Conservation (phyloP, 2,329 filamentous ascomycete species). For the Xylariaceae sp. region DNA sequence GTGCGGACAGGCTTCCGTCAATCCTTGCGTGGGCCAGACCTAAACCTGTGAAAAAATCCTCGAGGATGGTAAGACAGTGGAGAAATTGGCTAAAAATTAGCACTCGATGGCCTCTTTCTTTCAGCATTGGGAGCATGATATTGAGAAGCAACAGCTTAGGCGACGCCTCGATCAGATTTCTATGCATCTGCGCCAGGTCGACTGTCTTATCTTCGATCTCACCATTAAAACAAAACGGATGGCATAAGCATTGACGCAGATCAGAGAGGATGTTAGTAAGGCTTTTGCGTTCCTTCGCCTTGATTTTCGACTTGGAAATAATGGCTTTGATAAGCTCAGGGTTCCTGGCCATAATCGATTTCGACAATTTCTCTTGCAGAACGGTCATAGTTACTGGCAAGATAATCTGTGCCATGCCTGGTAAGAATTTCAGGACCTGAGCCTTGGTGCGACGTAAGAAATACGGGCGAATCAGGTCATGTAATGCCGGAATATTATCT, state of each 20-base stretch:
- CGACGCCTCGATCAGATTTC: constrained; percentile 86
- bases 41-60: constrained; percentile 82
- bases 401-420: constrained; percentile 91
- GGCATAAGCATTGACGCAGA: constrained; percentile 87
- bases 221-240: constrained; percentile 90
- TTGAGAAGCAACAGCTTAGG: constrained; percentile 83
- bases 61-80: constrained; percentile 79
- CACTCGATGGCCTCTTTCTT: constrained; percentile 81
- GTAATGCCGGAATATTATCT: constrained; percentile 76
- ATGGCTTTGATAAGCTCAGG: constrained; percentile 84
- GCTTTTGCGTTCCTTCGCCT: constrained; percentile 68
- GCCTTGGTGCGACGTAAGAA: constrained; percentile 77
- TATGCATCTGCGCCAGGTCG: constrained; percentile 57
- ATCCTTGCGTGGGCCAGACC: constrained; percentile 72
- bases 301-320: constrained; percentile 66
- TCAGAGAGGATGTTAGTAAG: constrained; percentile 96
- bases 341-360: constrained; percentile 88
- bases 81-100: constrained; percentile 96
- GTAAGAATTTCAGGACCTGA: constrained; percentile 85
- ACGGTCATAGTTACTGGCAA: constrained; percentile 93
- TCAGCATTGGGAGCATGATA: constrained; percentile 80
- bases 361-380: constrained; percentile 90
- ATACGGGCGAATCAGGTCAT: constrained; percentile 74
- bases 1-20: constrained; percentile 74
- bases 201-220: constrained; percentile 80